These are phyloP conservation scores for Lactifluus subvellereus DNA, from an alignment of 768 basidiomycete species.

Conservation along the genomic window DNA sequence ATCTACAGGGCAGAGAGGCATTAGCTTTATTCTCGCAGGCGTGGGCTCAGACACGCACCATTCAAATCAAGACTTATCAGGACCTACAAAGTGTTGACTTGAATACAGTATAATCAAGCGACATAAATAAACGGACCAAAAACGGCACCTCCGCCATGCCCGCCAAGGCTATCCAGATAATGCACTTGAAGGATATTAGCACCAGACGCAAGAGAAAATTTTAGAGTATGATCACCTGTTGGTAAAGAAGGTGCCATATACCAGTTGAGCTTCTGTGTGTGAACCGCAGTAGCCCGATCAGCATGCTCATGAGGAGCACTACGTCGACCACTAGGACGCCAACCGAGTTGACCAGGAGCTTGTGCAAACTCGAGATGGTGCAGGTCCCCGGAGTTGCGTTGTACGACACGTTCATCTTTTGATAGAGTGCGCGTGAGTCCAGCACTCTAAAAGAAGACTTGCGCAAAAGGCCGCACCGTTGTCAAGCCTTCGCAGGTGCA, in stretches of 20 bases:
- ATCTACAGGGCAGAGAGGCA: background rate
- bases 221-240: background rate
- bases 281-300: background rate
- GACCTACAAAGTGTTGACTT: background rate
- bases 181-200: background rate
- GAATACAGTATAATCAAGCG: background rate
- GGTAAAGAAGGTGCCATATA: constrained; percentile 2
- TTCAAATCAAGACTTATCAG: background rate
- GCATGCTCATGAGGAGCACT: background rate
- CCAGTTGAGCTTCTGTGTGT: background rate
- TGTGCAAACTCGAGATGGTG: background rate
- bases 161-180: constrained; percentile 3
- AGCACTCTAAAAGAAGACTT: background rate
- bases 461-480: background rate
- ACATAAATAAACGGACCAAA: background rate
- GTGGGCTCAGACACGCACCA: background rate
- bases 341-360: background rate
- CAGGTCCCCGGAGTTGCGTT: background rate
- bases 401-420: background rate
- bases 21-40: background rate
- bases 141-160: background rate
- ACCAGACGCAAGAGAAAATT: background rate
- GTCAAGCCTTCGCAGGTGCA: background rate
- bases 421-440: background rate
- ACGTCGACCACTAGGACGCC: background rate